Conservation (phyloP, 208 protist genomes). For the Angomonas ambiguus region DNA sequence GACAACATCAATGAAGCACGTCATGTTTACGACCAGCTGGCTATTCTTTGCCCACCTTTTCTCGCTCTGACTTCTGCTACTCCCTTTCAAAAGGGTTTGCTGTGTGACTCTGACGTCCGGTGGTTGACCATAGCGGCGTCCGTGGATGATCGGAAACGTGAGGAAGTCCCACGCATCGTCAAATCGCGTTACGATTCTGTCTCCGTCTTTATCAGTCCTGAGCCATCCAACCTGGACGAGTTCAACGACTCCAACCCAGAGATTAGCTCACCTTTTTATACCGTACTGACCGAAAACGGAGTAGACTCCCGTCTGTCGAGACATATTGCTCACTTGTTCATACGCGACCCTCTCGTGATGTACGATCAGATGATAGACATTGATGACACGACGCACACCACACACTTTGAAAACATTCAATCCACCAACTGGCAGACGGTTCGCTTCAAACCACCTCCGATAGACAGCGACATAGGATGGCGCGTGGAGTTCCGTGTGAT, state of each 20-base stretch:
- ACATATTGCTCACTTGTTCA: conserved; percentile 98
- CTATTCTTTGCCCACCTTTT: conserved; percentile 93
- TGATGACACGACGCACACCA: conserved; percentile 90
- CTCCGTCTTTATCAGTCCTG: conserved; percentile 87
- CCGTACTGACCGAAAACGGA: conserved; percentile 59
- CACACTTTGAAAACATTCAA: conserved; percentile 99
- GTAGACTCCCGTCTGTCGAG: conserved; percentile 93
- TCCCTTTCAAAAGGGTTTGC: conserved; percentile 95
- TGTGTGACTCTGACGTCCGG: conserved; percentile 95
- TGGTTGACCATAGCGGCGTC: conserved; percentile 95
- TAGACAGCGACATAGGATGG: conserved; percentile 89
- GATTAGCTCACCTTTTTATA: conserved; percentile 84
- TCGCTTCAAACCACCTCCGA: conserved; percentile 94
- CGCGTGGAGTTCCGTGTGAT: conserved; percentile 97
- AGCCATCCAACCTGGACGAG: conserved; percentile 48
- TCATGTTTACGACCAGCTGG: conserved; percentile 97
- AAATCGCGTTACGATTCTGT: conserved; percentile 98
- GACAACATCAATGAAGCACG: conserved; percentile 91
- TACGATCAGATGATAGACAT: conserved; percentile 93
- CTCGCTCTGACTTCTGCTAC: conserved; percentile 95
- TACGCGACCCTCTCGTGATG: conserved; percentile 98
- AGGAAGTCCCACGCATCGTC: conserved; percentile 86
- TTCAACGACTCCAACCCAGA: conserved; percentile 86
- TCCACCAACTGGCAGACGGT: conserved; percentile 98
- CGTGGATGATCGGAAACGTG: conserved; percentile 95